Evolutionary conservation across 306 rosid species (phyloP).

Genomic region (Alnus rubra): DNA sequence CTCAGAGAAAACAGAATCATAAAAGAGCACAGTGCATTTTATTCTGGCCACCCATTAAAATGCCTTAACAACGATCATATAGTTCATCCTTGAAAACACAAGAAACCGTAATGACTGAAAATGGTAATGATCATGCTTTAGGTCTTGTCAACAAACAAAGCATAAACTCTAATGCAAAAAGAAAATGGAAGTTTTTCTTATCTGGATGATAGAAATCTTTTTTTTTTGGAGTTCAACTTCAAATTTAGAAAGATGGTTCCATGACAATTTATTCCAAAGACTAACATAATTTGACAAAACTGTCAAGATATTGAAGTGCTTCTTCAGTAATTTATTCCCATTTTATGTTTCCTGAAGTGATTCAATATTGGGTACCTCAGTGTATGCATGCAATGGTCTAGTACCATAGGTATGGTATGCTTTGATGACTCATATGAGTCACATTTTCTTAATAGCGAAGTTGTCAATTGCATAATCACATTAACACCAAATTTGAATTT

Average conservation of each 20-base stretch:
- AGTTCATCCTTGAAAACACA: not conserved
- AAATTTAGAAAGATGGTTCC: not conserved
- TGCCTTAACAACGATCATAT: not conserved
- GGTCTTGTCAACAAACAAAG: not conserved
- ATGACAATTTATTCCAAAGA: not conserved
- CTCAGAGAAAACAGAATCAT: not conserved
- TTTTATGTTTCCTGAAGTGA: not conserved
- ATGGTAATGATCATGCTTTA: constrained; percentile 1
- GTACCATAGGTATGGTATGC: not conserved
- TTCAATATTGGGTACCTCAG: not conserved
- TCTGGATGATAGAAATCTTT: not conserved
- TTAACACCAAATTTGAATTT: not conserved
- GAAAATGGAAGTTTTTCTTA: not conserved
- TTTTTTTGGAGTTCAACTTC: not conserved
- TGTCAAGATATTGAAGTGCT: not conserved
- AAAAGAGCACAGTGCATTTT: not conserved
- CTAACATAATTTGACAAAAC: not conserved
- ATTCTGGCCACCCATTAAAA: not conserved
- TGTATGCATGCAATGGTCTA: not conserved
- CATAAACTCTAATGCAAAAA: not conserved
- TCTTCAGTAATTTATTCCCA: not conserved
- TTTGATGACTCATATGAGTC: not conserved
- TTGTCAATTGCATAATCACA: not conserved
- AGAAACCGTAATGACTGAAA: not conserved
- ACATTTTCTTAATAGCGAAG: not conserved